Percentiles rank a stretch among this genome's conserved stretches.
Conservation (phyloP, 768 basidiomycete genomes). For the Clathrus columnatus region DNA sequence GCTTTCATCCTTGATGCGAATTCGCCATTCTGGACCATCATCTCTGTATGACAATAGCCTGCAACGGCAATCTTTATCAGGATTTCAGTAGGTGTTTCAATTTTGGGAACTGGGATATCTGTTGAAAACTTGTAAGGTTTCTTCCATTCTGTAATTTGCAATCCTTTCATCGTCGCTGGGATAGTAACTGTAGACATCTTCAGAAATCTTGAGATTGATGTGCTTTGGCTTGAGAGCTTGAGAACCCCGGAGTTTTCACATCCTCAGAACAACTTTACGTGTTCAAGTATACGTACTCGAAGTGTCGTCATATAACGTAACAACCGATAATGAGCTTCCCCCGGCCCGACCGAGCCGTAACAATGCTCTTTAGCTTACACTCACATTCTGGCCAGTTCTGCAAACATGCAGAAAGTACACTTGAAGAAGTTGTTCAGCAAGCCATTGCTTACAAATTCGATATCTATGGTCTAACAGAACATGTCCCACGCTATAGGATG, state of each 20-base stretch:
- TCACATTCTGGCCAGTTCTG: conserved; percentile 94
- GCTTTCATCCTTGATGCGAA: background rate
- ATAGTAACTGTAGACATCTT: background rate
- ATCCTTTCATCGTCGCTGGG: conserved; percentile 3
- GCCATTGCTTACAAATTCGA: conserved; percentile 74
- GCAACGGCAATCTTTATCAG: conserved; percentile 5
- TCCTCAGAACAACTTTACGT: too few relatives aligned
- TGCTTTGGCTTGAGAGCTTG: background rate
- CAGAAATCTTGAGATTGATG: too few relatives aligned
- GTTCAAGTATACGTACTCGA: too few relatives aligned
- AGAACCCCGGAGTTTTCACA: too few relatives aligned
- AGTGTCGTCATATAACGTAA: too few relatives aligned
- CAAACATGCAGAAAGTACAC: conserved; percentile 71
- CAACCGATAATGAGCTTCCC: background rate
- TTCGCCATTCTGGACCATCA: conserved; percentile 8
- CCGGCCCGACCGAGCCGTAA: background rate
- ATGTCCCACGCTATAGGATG: conserved; percentile 78
- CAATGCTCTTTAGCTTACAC: conserved; percentile 71
- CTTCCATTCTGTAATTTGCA: conserved; percentile 3
- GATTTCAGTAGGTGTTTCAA: conserved; percentile 1
- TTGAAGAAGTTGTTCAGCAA: conserved; percentile 74
- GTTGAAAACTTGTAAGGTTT: background rate
- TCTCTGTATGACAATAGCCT: conserved; percentile 7
- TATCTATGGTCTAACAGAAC: conserved; percentile 84
- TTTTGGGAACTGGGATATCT: conserved; percentile 6